Base-by-base conservation (phyloP, 345 rosid species). In the Fremontodendron californicum region DNA sequence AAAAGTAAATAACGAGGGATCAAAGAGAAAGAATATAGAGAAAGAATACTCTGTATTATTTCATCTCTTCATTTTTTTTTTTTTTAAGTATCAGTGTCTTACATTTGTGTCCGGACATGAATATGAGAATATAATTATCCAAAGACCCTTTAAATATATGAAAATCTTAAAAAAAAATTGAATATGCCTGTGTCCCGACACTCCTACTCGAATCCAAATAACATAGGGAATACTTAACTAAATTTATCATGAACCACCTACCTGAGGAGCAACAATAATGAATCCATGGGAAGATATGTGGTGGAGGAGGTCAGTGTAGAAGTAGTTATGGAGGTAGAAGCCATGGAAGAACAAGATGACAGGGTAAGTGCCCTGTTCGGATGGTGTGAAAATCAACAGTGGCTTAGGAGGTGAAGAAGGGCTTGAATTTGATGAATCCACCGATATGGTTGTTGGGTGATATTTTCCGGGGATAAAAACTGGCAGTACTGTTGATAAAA, bases 251-350 rank as follows among this genome's bases (percentile, higher is more conserved):
- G n/a, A n/a, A n/a, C 12, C 1, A 0, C 31, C 23, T 79, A 84
- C 90, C 88, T 79, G 90, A 52, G 89, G 90, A 76, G 90, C 85
- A 10, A 86, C 86, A 39, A 88, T 19, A 31, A 86, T 84, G 80
- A 81, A 86, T 13, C 89, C 91, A 67, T 88, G 82, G 13, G 88
- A 88, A 61, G 87, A 77, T 6, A 86, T 74, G 72, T 58, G 84
- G 1, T 62, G 33, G 18, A 84, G 74, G 63, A 88, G 80, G 33
- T 75, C 58, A n/a, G 83, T 51, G 65, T 86, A 88, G 80, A 58
- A 74, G 48, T 54, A 9, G 76, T 77, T 86, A 2, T 3, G 11
- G 27, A 82, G 54, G 43, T 15, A 74, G 51, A 79, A 80, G 68
- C 89, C 89, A 48, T 75, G 90, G 65, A 76, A 79, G 75, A 88